Evolutionary conservation across 2,329 filamentous ascomycete genomes (phyloP), one percentile per base, ranked within the genome.

Genomic region (Phialophora verrucosa): DNA sequence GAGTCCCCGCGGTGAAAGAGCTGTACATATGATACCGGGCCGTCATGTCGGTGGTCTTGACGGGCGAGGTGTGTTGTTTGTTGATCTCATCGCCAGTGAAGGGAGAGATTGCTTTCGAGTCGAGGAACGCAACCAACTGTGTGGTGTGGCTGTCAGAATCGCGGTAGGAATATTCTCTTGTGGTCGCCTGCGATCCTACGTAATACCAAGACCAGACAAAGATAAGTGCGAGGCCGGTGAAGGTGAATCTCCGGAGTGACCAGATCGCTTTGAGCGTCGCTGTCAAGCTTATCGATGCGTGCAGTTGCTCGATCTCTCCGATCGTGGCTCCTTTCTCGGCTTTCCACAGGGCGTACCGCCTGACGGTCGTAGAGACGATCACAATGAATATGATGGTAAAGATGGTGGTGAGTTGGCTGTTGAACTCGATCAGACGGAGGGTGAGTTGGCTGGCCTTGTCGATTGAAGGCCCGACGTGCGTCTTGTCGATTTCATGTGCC

Each of bases 361-460:
- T 55, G 38, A 69, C 64, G 4, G 63, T 47, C 2, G 66, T 69
- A 4, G 64, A 66, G 17, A 69, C 54, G n/a, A 69, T 66, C 5
- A 57, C 62, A 32, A 66, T 60, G 53, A 66, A 69, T 6, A 69
- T 54, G 50, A 69, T 66, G 27, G 66, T 69, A 56, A 66, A 69
- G 17, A 55, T 56, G 17, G 66, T 69, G 49, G 58, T 58, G 27
- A 69, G 50, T 25, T 69, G 66, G 32, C n/a, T 42, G 54, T 68
- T 68, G 59, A 68, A 63, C 25, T 65, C 44, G 25, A 68, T 56
- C n/a, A 68, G 54, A 27, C 44, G 54, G 5, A 54, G 57, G 8
- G 63, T 66, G 11, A 68, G 44, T 17, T 44, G 38, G 47, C 66
- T 68, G 51, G 60, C 63, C 27, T 58, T 54, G 56, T 68, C 66